Evolutionary conservation across 495 filamentous ascomycete species (phyloP).

Genomic region (Neohortaea acidophila): DNA sequence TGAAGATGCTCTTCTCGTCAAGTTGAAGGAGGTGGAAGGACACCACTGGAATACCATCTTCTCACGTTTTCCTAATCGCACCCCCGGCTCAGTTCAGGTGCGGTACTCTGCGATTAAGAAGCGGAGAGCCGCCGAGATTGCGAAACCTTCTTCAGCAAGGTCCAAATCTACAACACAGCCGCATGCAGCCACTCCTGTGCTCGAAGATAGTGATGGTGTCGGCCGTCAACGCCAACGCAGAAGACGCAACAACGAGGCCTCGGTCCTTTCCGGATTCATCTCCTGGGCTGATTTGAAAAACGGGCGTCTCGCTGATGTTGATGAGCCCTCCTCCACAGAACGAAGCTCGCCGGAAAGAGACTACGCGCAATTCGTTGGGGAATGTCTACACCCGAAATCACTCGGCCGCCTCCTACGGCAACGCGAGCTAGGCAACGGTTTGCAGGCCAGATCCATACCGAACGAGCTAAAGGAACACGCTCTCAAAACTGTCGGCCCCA

Average conservation of each 20-base stretch:
- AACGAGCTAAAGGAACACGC: conserved; percentile 19
- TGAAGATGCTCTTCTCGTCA: conserved; percentile 2
- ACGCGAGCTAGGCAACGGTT: conserved; percentile 20
- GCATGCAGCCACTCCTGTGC: background rate
- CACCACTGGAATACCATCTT: conserved; percentile 1
- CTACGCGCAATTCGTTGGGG: background rate
- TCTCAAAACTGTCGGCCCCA: conserved; percentile 18
- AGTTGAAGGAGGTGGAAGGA: conserved; percentile 4
- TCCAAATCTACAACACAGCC: background rate
- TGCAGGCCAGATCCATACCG: conserved; percentile 7
- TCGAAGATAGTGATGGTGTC: background rate
- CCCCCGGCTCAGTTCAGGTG: conserved; percentile 1
- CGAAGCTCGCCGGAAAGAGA: background rate
- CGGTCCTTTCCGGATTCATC: conserved; percentile 7
- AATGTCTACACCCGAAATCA: conserved; percentile 4
- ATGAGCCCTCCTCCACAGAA: background rate
- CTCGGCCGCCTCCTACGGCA: conserved; percentile 18
- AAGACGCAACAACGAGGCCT: conserved; percentile 3
- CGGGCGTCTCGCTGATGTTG: background rate
- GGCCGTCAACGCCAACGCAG: background rate
- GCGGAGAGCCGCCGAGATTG: background rate
- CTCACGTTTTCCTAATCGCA: background rate
- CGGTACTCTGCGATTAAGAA: conserved; percentile 2
- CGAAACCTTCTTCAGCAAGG: background rate
- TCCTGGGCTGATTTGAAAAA: conserved; percentile 7